phyloP scores from a whole-genome alignment of 1,139 yeast species.

The Yamadazyma diospyri region DNA sequence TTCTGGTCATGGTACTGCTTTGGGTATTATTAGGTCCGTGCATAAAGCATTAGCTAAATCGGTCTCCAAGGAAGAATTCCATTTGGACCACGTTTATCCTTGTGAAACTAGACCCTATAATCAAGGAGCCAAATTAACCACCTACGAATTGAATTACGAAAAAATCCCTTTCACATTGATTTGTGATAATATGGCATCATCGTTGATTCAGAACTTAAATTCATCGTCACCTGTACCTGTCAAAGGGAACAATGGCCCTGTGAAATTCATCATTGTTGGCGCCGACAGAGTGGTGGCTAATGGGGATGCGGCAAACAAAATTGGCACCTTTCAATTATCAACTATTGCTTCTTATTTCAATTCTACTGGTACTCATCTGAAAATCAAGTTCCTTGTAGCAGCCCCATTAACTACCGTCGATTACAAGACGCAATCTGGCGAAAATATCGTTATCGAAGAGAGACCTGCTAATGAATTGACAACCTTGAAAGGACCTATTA shows the following conservation, averaged over 20 bases:
- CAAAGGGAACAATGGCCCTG: conserved; percentile 44
- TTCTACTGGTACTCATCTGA: conserved; percentile 35
- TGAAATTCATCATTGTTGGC: conserved; percentile 90
- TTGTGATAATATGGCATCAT: conserved; percentile 90
- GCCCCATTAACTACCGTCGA: conserved; percentile 95
- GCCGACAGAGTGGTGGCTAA: conserved; percentile 92
- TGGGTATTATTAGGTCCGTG: conserved; percentile 82
- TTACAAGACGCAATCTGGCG: conserved; percentile 60
- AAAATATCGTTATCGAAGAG: conserved; percentile 78
- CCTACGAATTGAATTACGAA: conserved; percentile 85
- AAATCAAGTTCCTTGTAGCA: conserved; percentile 82
- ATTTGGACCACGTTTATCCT: conserved; percentile 70
- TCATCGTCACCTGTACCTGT: conserved; percentile 13
- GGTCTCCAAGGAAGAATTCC: conserved; percentile 31
- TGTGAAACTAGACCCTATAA: conserved; percentile 95
- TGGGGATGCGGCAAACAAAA: conserved; percentile 96
- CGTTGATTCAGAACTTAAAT: conserved; percentile 48
- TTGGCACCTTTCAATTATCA: conserved; percentile 92
- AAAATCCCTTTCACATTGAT: conserved; percentile 82
- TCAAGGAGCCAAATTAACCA: conserved; percentile 92
- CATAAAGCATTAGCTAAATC: conserved; percentile 35
- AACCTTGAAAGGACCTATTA: conserved; percentile 62
- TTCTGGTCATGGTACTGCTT: conserved; percentile 95
- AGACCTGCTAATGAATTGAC: conserved; percentile 81
- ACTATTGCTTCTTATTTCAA: conserved; percentile 51